Percentiles rank a stretch among this genome's conserved stretches.
These are phyloP conservation scores for Rhynchosporium agropyri DNA, from an alignment of 2,329 filamentous ascomycete species.

Conservation along the genomic window DNA sequence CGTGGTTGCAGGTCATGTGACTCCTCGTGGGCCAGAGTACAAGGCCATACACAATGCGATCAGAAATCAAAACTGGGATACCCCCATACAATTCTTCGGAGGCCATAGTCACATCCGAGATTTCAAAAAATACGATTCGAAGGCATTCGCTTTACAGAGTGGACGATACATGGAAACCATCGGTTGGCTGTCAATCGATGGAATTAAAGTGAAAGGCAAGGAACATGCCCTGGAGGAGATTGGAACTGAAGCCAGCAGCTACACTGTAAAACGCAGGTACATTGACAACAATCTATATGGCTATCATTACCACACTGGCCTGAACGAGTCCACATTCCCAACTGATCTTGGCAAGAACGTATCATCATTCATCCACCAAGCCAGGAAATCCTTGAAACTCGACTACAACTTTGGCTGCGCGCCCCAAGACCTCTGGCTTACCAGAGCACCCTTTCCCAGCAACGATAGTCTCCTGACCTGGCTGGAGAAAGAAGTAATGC, in stretches of 20 bases:
- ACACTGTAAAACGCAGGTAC: constrained; percentile 76
- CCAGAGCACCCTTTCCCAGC: constrained; percentile 71
- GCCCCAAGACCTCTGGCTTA: constrained; percentile 80
- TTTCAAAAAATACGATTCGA: constrained; percentile 76
- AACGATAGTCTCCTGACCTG: constrained; percentile 78
- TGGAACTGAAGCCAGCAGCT: constrained; percentile 42
- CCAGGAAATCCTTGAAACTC: constrained; percentile 70
- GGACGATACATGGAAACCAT: constrained; percentile 95
- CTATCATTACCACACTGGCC: constrained; percentile 76
- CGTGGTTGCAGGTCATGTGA: constrained; percentile 83
- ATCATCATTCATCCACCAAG: constrained; percentile 67
- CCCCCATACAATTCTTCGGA: constrained; percentile 88
- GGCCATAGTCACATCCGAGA: constrained; percentile 91
- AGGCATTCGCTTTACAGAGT: constrained; percentile 78
- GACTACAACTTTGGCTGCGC: constrained; percentile 82
- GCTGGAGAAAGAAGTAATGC: constrained; percentile 76
- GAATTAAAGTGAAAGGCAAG: constrained; percentile 45
- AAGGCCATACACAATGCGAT: constrained; percentile 77
- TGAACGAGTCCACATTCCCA: constrained; percentile 71
- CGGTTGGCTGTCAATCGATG: constrained; percentile 86
- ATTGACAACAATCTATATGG: constrained; percentile 94
- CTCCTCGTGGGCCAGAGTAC: constrained; percentile 79
- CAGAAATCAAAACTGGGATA: constrained; percentile 73
- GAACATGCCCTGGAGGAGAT: constrained; percentile 37
- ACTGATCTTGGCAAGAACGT: constrained; percentile 76